phyloP scores from a whole-genome alignment of 129 eudicot species.

The Tagetes patula region DNA sequence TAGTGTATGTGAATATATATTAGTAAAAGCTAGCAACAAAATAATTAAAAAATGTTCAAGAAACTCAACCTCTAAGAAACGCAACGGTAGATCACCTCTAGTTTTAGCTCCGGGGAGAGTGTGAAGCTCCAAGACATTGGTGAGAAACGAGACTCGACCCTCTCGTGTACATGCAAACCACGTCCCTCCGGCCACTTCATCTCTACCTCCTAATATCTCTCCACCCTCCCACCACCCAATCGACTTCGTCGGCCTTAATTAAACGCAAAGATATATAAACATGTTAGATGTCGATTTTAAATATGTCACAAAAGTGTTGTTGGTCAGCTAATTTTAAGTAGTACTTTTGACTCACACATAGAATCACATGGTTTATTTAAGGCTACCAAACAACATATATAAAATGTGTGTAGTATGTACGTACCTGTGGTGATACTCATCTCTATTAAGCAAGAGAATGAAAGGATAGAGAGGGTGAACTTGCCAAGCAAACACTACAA shows the following conservation, averaged over 20 bases:
- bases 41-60: not conserved
- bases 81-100: constrained; percentile 77
- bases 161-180: constrained; percentile 65
- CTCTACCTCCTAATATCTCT: constrained; percentile 72
- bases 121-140: constrained; percentile 69
- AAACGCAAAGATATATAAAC: not conserved
- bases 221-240: constrained; percentile 86
- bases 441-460: constrained; percentile 76
- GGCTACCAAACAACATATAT: not conserved
- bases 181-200: constrained; percentile 80
- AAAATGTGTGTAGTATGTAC: not conserved
- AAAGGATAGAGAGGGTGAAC: constrained; percentile 72
- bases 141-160: constrained; percentile 69
- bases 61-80: constrained; percentile 54
- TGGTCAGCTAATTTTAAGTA: not conserved
- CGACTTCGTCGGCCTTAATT: constrained; percentile 55
- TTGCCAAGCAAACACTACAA: constrained; percentile 76
- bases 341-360: not conserved
- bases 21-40: too few species aligned
- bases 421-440: constrained; percentile 78
- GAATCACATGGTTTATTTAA: not conserved
- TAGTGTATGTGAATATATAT: too few species aligned
- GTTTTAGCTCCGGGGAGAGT: constrained; percentile 49
- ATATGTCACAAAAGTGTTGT: not conserved
- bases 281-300: not conserved